Conservation (phyloP, 2,329 filamentous ascomycete species). For the Alternaria consortialis region DNA sequence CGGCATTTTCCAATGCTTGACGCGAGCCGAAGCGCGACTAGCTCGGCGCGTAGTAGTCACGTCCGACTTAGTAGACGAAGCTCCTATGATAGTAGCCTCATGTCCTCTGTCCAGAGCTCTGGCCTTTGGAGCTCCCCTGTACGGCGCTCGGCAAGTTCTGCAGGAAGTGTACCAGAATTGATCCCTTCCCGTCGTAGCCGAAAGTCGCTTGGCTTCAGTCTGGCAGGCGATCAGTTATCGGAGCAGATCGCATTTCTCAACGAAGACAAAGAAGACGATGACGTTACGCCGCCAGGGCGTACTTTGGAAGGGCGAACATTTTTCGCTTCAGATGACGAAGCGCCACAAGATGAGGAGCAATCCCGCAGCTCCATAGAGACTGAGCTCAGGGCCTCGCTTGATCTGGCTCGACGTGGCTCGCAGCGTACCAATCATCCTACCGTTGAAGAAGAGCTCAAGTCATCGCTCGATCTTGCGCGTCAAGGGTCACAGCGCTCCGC, state of each 20-base stretch:
- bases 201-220: conserved; percentile 39
- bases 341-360: conserved; percentile 13
- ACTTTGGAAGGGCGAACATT: conserved; percentile 37
- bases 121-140: conserved; percentile 47
- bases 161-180: conserved; percentile 51
- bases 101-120: conserved; percentile 52
- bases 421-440: conserved; percentile 24
- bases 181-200: conserved; percentile 47
- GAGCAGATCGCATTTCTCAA: conserved; percentile 45
- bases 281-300: conserved; percentile 42
- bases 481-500: conserved; percentile 33
- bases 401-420: conserved; percentile 39
- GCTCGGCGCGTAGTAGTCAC: conserved; percentile 59
- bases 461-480: conserved; percentile 34
- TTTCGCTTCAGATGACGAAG: conserved; percentile 39
- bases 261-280: conserved; percentile 42
- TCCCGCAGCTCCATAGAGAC: conserved; percentile 23
- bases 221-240: conserved; percentile 43
- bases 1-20: conserved; percentile 58
- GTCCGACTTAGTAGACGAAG: conserved; percentile 65
- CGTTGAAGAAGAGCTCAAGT: conserved; percentile 27
- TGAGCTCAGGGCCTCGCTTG: conserved; percentile 38
- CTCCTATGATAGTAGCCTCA: conserved; percentile 65
- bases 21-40: conserved; percentile 50
- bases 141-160: conserved; percentile 50